Conservation (phyloP, 345 rosid genomes). For the Gossypium mustelinum region DNA sequence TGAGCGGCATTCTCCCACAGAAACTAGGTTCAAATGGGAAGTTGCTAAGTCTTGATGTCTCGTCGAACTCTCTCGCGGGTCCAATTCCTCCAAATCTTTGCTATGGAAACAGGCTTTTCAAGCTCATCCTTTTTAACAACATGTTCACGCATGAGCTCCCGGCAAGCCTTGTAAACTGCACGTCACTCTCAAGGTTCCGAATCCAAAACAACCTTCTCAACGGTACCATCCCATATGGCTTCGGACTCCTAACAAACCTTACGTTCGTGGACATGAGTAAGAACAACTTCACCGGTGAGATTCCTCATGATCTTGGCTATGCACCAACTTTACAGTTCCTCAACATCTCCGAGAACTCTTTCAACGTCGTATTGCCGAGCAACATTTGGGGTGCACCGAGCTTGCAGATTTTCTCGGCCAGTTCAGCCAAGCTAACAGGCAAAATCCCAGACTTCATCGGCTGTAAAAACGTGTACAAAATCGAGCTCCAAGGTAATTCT, state of each 20-base stretch:
- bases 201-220: slow-evolving; percentile 59
- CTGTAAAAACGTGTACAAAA: slow-evolving; percentile 65
- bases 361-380: slow-evolving; percentile 44
- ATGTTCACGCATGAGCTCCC: slow-evolving; percentile 51
- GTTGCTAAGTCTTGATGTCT: slow-evolving; percentile 61
- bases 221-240: slow-evolving; percentile 70
- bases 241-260: slow-evolving; percentile 55
- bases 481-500: slow-evolving; percentile 71
- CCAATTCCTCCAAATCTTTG: slow-evolving; percentile 75
- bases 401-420: slow-evolving; percentile 70
- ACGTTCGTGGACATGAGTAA: slow-evolving; percentile 68
- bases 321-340: slow-evolving; percentile 60
- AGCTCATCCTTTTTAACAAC: slow-evolving; percentile 88
- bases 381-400: slow-evolving; percentile 66
- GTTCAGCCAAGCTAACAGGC: slow-evolving; percentile 46
- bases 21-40: slow-evolving; percentile 72
- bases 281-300: slow-evolving; percentile 60
- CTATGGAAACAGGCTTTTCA: slow-evolving; percentile 63
- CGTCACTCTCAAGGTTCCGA: slow-evolving; percentile 59
- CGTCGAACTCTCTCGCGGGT: slow-evolving; percentile 70
- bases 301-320: slow-evolving; percentile 66
- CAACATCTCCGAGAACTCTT: slow-evolving; percentile 67
- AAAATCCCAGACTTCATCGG: slow-evolving; percentile 70
- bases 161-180: slow-evolving; percentile 48
- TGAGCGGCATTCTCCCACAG: slow-evolving; percentile 66